These are phyloP conservation scores for Oenanthe sinensis DNA, from an alignment of 129 eudicot species.

Conservation along the genomic window DNA sequence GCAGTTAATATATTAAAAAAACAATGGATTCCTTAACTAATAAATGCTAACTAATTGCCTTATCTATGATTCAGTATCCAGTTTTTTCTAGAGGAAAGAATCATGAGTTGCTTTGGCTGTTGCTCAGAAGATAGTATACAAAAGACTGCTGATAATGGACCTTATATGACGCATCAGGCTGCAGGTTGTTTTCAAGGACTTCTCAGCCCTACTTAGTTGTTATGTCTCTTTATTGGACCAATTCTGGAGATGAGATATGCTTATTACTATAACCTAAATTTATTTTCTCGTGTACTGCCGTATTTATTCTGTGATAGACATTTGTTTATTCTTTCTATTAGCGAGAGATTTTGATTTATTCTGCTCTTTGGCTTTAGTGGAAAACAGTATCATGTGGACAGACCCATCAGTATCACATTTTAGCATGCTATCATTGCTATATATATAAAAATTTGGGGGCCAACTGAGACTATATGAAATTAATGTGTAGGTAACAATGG, in stretches of 20 bases:
- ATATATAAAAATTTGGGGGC: background rate
- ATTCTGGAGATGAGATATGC: background rate
- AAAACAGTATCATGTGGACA: background rate
- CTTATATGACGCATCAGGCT: constrained; percentile 45
- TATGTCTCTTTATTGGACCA: background rate
- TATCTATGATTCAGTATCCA: background rate
- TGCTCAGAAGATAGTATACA: constrained; percentile 76
- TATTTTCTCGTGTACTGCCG: no score
- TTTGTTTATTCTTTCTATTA: no score
- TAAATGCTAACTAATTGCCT: background rate
- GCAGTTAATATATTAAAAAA: background rate
- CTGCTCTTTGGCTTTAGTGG: background rate
- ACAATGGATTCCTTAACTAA: background rate
- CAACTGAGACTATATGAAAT: no score
- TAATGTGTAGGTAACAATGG: constrained; percentile 48
- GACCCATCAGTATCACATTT: background rate
- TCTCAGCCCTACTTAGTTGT: background rate
- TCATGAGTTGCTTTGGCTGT: constrained; percentile 48
- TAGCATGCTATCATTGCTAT: background rate
- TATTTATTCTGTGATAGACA: no score
- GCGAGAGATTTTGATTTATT: background rate
- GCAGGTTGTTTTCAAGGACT: constrained; percentile 35
- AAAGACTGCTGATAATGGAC: constrained; percentile 66
- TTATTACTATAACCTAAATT: background rate
- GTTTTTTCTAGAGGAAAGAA: constrained; percentile 4